Conservation (phyloP, 805 yeast genomes). For the Candida krabiensis region DNA sequence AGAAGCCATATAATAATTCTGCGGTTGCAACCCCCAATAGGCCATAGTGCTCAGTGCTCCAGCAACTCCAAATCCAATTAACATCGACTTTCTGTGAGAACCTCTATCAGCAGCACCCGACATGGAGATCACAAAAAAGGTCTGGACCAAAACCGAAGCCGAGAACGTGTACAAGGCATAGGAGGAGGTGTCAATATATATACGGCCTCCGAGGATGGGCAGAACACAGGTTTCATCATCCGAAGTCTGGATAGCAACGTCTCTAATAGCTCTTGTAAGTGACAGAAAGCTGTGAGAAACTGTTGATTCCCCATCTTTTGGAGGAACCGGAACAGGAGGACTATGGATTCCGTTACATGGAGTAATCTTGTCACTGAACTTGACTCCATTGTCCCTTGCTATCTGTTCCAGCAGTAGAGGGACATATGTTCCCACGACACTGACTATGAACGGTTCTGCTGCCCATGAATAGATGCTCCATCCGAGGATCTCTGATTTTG, state of each 20-base stretch:
- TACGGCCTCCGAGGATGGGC: slow-evolving; percentile 29
- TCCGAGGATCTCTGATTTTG: slow-evolving; percentile 51
- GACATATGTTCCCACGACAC: slow-evolving; percentile 76
- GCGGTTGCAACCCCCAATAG: slow-evolving; percentile 39
- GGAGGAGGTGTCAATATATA: slow-evolving; percentile 68
- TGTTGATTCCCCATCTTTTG: slow-evolving; percentile 7
- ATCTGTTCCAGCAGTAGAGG: slow-evolving; percentile 70
- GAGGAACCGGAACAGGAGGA: slow-evolving; percentile 34
- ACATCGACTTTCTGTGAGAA: slow-evolving; percentile 53
- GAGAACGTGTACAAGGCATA: slow-evolving; percentile 76
- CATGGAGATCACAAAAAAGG: slow-evolving; percentile 66
- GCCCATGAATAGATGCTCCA: slow-evolving; percentile 76
- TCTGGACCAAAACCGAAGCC: slow-evolving; percentile 68
- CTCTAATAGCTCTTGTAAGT: not conserved
- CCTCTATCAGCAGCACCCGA: slow-evolving; percentile 74
- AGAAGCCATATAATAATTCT: slow-evolving; percentile 49
- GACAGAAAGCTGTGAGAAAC: too few relatives aligned
- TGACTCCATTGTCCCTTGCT: slow-evolving; percentile 73
- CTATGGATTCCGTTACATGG: slow-evolving; percentile 45
- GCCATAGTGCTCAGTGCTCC: slow-evolving; percentile 58
- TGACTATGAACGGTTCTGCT: slow-evolving; percentile 77
- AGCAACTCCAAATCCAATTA: slow-evolving; percentile 54
- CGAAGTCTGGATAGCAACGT: not conserved
- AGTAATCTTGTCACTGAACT: slow-evolving; percentile 52
- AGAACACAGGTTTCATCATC: slow-evolving; percentile 31